Base-by-base conservation (phyloP, 1,139 yeast species). In the Kodamaea alishanica region DNA sequence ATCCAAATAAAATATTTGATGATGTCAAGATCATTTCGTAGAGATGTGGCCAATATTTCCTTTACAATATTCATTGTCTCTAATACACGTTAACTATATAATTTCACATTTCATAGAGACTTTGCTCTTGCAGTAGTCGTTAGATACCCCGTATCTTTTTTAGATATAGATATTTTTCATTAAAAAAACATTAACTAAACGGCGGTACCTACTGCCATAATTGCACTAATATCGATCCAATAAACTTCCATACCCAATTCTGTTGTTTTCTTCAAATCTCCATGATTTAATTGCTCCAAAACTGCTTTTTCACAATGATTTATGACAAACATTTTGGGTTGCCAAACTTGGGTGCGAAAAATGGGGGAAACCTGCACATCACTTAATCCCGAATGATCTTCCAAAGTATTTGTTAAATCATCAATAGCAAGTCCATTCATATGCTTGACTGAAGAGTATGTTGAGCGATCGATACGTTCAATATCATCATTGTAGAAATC, bases 401-500 rank as follows among this genome's bases (percentile, higher is more conserved):
- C 42, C 29, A 65, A 47, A 1, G 65, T 60, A 7, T 49, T 41
- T 15, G 48, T 50, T 37, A 65, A 49, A 2, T 53, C 46, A 6
- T 51, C 52, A 12, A 55, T 49, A 33, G 57, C 61, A 34, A 65
- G 53, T 1, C 69, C 69, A 5, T 67, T 67, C 66, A 62, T 64
- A 45, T 65, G 70, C 35, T 57, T 56, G 2, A 63, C 68, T 0
- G 64, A 58, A 25, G 32, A n/a, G 30, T 33, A 31, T 7, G 11
- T 24, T 8, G 11, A 15, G 28, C 23, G 34, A 33, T 24, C 34
- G 15, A 25, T 20, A 15, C 28, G 34, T 37, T 61, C 68, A 6
- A 57, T 61, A 37, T 62, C 67, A 33, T 59, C 63, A 36, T 61
- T 49, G 57, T 62, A 63, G 42, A 70, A 66, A 45, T 70, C 75